Evolutionary conservation across 1,284 basidiomycete species (phyloP).

Genomic region (Chiua sp.): DNA sequence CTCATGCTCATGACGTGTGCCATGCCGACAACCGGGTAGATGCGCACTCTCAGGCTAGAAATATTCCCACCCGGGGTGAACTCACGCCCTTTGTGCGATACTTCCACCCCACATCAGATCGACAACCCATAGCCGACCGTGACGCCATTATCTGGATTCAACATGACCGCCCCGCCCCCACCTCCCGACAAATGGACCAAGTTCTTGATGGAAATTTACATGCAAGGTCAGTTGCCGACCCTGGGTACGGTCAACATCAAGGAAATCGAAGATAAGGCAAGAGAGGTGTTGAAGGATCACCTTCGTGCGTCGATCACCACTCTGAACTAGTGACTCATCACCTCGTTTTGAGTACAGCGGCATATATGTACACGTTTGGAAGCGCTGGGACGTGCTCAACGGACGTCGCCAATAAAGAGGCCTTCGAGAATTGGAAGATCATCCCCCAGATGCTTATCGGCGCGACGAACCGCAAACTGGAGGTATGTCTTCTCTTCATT

Average conservation of each 20-base stretch:
- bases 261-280: conserved; percentile 58
- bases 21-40: neutral
- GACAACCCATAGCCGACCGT: neutral
- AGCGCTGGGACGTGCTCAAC: conserved; percentile 52
- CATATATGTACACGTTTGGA: conserved; percentile 55
- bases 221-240: conserved; percentile 43
- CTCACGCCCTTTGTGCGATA: neutral
- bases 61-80: neutral
- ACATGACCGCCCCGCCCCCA: conserved; percentile 27
- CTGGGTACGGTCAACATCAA: conserved; percentile 56
- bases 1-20: neutral
- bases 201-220: conserved; percentile 42
- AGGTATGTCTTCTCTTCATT: conserved; percentile 38
- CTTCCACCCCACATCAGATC: neutral
- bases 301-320: conserved; percentile 38
- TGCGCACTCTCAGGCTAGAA: neutral
- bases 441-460: conserved; percentile 64
- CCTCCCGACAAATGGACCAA: conserved; percentile 32
- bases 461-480: conserved; percentile 55
- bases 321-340: neutral
- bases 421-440: conserved; percentile 53
- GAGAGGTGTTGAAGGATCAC: conserved; percentile 50
- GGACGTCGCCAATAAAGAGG: conserved; percentile 45
- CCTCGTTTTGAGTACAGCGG: conserved; percentile 33
- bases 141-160: neutral